phyloP scores from a whole-genome alignment of 2,329 filamentous ascomycete species.

The Coccinonectria pachysandricola region DNA sequence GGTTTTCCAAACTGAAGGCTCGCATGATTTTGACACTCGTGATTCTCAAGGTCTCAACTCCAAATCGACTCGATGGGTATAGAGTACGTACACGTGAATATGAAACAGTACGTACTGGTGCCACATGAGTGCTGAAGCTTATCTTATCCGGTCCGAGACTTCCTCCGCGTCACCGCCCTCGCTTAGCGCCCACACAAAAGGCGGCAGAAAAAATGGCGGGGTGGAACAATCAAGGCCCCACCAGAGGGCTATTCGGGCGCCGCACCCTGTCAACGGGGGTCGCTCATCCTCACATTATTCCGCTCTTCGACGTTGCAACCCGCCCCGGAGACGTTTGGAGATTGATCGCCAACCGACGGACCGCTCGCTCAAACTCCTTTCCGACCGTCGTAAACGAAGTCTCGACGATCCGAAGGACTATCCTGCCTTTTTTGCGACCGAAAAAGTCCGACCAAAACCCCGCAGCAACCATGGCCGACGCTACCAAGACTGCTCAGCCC shows the following conservation, averaged over 20 bases:
- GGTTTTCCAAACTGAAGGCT: no score
- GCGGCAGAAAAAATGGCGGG: conserved; percentile 31
- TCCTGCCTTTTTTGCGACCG: conserved; percentile 1
- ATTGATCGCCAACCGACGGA: conserved; percentile 13
- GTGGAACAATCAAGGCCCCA: conserved; percentile 23
- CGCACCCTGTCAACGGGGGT: conserved; percentile 20
- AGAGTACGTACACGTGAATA: no score
- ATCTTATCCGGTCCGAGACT: conserved; percentile 7
- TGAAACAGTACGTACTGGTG: no score
- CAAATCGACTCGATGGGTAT: no score
- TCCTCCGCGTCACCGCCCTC: conserved; percentile 26
- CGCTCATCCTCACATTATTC: conserved; percentile 21
- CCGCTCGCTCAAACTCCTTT: no score
- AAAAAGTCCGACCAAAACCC: no score
- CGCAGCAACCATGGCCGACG: conserved; percentile 21
- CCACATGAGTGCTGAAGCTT: no score
- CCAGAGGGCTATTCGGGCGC: conserved; percentile 29
- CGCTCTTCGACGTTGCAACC: conserved; percentile 19
- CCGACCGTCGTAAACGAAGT: no score
- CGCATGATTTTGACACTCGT: no score
- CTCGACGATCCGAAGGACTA: background rate
- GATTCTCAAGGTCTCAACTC: no score
- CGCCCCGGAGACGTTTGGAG: conserved; percentile 8
- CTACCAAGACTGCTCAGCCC: conserved; percentile 37
- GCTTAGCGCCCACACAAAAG: conserved; percentile 31